Percentiles rank a stretch among this genome's conserved stretches.
These are phyloP conservation scores for Ulota crispa DNA, from an alignment of 225 moss, liverwort and hornwort species.

Conservation along the genomic window DNA sequence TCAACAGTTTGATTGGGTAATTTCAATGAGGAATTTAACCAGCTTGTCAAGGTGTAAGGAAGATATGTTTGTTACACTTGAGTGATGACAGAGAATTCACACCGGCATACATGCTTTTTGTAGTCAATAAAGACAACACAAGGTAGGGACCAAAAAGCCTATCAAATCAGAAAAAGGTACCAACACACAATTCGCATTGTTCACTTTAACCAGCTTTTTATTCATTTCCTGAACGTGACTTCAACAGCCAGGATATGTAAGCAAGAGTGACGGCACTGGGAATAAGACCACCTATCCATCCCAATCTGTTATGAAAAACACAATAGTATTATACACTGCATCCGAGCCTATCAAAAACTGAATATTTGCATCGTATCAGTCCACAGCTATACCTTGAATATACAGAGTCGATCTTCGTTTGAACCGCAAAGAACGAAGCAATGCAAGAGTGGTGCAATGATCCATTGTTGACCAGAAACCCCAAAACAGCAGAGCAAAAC, in stretches of 20 bases:
- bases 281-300: slow-evolving; percentile 1
- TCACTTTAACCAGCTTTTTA: neutral
- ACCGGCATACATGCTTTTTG: neutral
- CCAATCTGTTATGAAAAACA: neutral
- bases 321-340: neutral
- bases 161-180: neutral
- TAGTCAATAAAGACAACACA: neutral
- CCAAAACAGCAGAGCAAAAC: slow-evolving; percentile 33
- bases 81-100: neutral
- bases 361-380: neutral
- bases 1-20: too few species aligned
- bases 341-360: neutral
- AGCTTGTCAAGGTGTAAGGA: neutral
- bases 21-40: too few species aligned
- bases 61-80: neutral
- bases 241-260: neutral
- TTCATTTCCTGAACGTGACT: neutral
- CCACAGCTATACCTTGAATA: neutral
- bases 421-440: neutral
- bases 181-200: neutral
- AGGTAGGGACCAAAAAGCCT: neutral
- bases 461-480: slow-evolving; percentile 9
- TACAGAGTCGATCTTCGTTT: neutral
- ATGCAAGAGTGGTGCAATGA: neutral
- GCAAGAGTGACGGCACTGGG: neutral